phyloP scores from a whole-genome alignment of 179 eudicot species.

The Gypsophila paniculata region DNA sequence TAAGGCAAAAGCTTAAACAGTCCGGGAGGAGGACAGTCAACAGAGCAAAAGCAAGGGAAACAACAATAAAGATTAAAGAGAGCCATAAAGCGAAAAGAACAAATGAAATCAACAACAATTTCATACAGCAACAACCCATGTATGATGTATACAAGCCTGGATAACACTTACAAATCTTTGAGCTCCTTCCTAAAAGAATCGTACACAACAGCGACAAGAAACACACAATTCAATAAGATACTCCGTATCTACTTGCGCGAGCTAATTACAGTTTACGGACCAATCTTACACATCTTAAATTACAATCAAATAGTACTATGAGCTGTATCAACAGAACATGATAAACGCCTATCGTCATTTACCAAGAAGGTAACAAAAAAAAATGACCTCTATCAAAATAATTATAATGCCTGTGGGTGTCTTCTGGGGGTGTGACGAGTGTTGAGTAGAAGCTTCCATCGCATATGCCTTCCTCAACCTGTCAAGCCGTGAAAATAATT shows the following conservation, averaged over 20 bases:
- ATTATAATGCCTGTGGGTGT: slow-evolving; percentile 12
- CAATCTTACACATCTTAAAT: slow-evolving; percentile 11
- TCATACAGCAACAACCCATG: no score
- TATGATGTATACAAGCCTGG: neutral
- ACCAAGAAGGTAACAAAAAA: neutral
- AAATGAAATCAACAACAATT: neutral
- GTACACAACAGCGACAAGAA: neutral
- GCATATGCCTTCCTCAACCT: neutral
- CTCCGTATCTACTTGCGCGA: neutral
- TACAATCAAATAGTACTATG: neutral
- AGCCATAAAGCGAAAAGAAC: no score
- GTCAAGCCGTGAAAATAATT: neutral
- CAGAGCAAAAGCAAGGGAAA: no score
- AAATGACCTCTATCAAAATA: neutral
- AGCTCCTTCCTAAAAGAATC: neutral
- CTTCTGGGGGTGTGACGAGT: neutral
- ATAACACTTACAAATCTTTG: neutral
- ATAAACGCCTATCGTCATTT: neutral
- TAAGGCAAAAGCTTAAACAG: no score
- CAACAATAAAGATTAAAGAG: no score
- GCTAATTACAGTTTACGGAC: slow-evolving; percentile 14
- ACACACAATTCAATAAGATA: neutral
- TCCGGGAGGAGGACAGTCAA: no score
- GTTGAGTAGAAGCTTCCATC: slow-evolving; percentile 9
- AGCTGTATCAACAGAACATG: neutral